Evolutionary conservation across 2,329 filamentous ascomycete genomes (phyloP).

Genomic region (Aspergillus carbonarius): DNA sequence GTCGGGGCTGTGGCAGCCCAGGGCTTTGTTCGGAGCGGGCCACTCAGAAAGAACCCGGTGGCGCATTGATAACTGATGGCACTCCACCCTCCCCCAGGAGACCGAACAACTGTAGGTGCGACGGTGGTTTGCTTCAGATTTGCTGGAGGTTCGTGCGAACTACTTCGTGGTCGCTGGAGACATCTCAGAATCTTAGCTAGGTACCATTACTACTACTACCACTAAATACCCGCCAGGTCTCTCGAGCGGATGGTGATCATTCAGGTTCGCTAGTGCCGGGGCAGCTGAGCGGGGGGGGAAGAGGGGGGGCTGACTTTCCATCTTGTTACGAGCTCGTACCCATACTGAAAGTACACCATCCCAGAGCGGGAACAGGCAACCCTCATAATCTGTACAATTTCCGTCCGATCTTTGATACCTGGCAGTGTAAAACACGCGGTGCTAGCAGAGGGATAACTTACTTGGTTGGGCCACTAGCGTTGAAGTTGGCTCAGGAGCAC

Average conservation of each 20-base stretch:
- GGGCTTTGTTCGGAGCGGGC: slow-evolving; percentile 3
- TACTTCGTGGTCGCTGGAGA: not conserved
- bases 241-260: not conserved
- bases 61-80: slow-evolving; percentile 6
- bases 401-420: not conserved
- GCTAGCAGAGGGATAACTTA: not conserved
- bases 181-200: not conserved
- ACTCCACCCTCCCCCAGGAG: not conserved
- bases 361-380: not conserved
- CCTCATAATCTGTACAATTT: not conserved
- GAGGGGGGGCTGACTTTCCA: not conserved
- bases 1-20: slow-evolving; percentile 8
- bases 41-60: slow-evolving; percentile 4
- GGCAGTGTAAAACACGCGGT: not conserved
- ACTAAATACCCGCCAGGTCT: not conserved
- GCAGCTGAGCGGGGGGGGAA: not conserved
- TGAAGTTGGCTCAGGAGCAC: not conserved
- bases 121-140: not conserved
- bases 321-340: not conserved
- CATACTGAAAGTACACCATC: not conserved
- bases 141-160: not conserved
- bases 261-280: not conserved
- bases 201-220: not conserved
- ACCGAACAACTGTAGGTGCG: not conserved
- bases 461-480: not conserved